phyloP scores from a whole-genome alignment of 352 stramenopile genomes.

The Globisporangium perplexum region DNA sequence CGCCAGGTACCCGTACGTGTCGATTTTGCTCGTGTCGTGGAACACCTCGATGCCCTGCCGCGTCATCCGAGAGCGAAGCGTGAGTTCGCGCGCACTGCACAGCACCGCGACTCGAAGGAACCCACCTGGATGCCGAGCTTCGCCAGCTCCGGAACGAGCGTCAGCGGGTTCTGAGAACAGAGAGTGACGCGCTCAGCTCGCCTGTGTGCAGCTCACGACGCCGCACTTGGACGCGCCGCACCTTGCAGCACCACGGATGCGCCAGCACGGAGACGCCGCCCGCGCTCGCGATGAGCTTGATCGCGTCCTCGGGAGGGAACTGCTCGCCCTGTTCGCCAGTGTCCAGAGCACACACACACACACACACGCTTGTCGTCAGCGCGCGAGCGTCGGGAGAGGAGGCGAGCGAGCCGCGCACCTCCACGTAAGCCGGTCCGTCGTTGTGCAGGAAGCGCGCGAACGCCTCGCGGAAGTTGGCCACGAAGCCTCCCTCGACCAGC shows the following conservation, averaged over 20 bases:
- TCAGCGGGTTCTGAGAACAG: slow-evolving; percentile 49
- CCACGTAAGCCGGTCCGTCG: slow-evolving; percentile 75
- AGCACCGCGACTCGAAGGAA: not conserved
- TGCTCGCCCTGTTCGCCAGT: slow-evolving; percentile 56
- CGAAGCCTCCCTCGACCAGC: slow-evolving; percentile 68
- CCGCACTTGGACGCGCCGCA: slow-evolving; percentile 4
- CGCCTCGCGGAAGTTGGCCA: slow-evolving; percentile 72
- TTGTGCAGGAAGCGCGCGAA: slow-evolving; percentile 82
- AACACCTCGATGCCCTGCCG: slow-evolving; percentile 78
- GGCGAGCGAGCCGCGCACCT: slow-evolving; percentile 24
- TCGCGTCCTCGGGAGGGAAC: slow-evolving; percentile 80
- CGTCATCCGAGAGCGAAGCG: not conserved
- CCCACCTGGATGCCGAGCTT: slow-evolving; percentile 71
- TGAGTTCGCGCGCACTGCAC: not conserved
- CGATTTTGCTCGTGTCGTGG: slow-evolving; percentile 74
- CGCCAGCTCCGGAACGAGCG: slow-evolving; percentile 59
- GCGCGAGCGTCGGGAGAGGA: not conserved
- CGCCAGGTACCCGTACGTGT: slow-evolving; percentile 73
- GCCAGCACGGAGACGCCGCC: slow-evolving; percentile 79
- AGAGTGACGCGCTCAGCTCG: not conserved
- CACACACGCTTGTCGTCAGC: not conserved
- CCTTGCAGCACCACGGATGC: slow-evolving; percentile 84
- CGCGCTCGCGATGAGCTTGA: slow-evolving; percentile 79
- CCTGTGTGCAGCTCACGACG: not conserved
- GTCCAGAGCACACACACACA: not conserved